Conservation (phyloP, 495 filamentous ascomycete species). For the Hypoxylon rickii region DNA sequence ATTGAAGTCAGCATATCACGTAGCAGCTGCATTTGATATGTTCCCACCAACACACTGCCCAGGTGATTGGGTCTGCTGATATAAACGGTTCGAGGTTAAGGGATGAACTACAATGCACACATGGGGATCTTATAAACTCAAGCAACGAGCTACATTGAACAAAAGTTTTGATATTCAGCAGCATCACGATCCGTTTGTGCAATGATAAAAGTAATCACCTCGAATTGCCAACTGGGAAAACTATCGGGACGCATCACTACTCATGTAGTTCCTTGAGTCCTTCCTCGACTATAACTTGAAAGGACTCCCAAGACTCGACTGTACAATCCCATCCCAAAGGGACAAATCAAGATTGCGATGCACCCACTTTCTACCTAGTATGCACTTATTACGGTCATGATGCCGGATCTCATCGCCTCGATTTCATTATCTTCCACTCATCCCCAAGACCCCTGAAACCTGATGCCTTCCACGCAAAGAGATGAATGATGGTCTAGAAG, state of each 20-base stretch:
- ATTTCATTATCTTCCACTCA: conserved; percentile 8
- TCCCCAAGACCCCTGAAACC: conserved; percentile 12
- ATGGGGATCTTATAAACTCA: too few relatives aligned
- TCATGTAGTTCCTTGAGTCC: too few relatives aligned
- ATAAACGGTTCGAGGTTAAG: too few relatives aligned
- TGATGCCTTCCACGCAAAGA: conserved; percentile 18
- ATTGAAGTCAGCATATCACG: too few relatives aligned
- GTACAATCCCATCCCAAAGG: conserved; percentile 4
- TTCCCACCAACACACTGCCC: too few relatives aligned
- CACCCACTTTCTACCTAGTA: conserved; percentile 28
- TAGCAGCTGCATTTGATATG: too few relatives aligned
- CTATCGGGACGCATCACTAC: conserved; percentile 23
- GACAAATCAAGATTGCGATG: conserved; percentile 19
- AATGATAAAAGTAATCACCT: conserved; percentile 12
- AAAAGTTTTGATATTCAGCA: not conserved
- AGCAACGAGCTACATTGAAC: too few relatives aligned
- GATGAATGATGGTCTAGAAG: conserved; percentile 29
- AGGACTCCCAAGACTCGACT: conserved; percentile 19
- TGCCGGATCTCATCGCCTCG: conserved; percentile 1
- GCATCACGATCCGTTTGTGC: not conserved
- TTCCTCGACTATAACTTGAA: conserved; percentile 13
- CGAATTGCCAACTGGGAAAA: conserved; percentile 16
- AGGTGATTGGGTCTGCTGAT: too few relatives aligned
- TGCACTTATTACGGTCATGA: conserved; percentile 19
- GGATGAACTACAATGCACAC: too few relatives aligned